A percentile compares a stretch with the other conserved stretches of the same genome.
Evolutionary conservation across 768 basidiomycete genomes (phyloP).

Genomic region (Amanita rubescens): DNA sequence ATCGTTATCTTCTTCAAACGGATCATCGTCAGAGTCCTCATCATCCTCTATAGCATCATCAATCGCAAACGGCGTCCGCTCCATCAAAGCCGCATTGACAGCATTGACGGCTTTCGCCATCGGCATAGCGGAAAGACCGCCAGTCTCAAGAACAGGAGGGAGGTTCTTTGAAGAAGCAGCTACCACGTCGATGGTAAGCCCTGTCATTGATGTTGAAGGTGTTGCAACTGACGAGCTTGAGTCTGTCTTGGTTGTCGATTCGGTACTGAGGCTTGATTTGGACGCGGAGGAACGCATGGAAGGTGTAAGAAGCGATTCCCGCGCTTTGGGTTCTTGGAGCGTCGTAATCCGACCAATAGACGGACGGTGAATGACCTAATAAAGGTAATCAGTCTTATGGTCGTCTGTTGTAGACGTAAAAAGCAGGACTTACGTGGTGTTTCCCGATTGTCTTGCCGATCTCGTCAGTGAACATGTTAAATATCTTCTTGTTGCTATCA

Average conservation of each 20-base stretch:
- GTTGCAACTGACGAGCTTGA: constrained; percentile 14
- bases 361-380: constrained; percentile 59
- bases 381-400: too few relatives aligned
- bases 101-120: constrained; percentile 70
- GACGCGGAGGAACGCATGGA: constrained; percentile 54
- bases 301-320: constrained; percentile 78
- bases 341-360: constrained; percentile 82
- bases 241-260: neutral
- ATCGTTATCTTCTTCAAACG: constrained; percentile 41
- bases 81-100: constrained; percentile 79
- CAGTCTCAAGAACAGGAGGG: constrained; percentile 28
- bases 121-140: constrained; percentile 47
- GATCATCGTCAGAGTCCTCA: constrained; percentile 30
- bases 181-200: constrained; percentile 43
- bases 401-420: too few relatives aligned
- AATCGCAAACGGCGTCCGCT: constrained; percentile 93
- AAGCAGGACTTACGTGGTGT: constrained; percentile 42
- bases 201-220: neutral
- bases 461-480: constrained; percentile 90
- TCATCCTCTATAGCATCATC: constrained; percentile 84
- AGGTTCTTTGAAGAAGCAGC: constrained; percentile 23
- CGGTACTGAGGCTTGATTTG: constrained; percentile 37
- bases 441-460: constrained; percentile 92
- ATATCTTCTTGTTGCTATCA: constrained; percentile 87
- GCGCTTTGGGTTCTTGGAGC: constrained; percentile 80